Percentiles rank a stretch among this genome's conserved stretches.
These are phyloP conservation scores for Penicillium sp. DNA, from an alignment of 2,329 filamentous ascomycete genomes.

Conservation along the genomic window DNA sequence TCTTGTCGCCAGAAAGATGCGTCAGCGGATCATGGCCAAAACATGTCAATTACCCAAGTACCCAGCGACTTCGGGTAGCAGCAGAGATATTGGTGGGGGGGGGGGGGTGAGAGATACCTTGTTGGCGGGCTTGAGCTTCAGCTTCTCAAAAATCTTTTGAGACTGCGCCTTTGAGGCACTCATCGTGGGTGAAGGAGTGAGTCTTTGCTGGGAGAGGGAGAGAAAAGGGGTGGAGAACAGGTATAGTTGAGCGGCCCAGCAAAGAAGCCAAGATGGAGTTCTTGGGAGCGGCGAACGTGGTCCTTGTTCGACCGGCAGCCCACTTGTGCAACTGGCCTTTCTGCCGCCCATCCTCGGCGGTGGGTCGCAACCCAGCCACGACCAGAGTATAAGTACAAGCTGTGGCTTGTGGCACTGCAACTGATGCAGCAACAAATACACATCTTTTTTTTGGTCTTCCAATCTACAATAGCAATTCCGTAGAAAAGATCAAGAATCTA, in stretches of 20 bases:
- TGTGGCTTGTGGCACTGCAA: no score
- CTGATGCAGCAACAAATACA: no score
- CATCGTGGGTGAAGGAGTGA: conserved; percentile 42
- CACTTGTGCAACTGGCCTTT: conserved; percentile 18
- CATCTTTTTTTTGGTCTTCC: no score
- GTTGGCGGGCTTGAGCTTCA: conserved; percentile 90
- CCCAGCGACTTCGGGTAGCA: no score
- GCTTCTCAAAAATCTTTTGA: conserved; percentile 94
- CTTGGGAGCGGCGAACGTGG: conserved; percentile 35
- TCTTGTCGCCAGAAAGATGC: conserved; percentile 45
- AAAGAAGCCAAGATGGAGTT: conserved; percentile 19
- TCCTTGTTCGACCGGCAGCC: conserved; percentile 26
- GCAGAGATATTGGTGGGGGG: conserved; percentile 3
- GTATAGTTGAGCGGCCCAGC: conserved; percentile 8
- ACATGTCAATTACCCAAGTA: conserved; percentile 2
- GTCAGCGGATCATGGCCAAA: conserved; percentile 15
- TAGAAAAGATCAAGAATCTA: no score
- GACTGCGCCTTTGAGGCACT: conserved; percentile 88
- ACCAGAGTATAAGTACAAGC: conserved; percentile 2
- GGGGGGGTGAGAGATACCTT: conserved; percentile 56
- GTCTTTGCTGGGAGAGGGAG: conserved; percentile 1
- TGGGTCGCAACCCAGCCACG: conserved; percentile 4
- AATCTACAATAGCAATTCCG: no score
- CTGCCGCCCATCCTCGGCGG: conserved; percentile 9
- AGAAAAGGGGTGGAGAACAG: conserved; percentile 4